Conservation (phyloP, 306 rosid species). For the Hylodesmum podocarpum region DNA sequence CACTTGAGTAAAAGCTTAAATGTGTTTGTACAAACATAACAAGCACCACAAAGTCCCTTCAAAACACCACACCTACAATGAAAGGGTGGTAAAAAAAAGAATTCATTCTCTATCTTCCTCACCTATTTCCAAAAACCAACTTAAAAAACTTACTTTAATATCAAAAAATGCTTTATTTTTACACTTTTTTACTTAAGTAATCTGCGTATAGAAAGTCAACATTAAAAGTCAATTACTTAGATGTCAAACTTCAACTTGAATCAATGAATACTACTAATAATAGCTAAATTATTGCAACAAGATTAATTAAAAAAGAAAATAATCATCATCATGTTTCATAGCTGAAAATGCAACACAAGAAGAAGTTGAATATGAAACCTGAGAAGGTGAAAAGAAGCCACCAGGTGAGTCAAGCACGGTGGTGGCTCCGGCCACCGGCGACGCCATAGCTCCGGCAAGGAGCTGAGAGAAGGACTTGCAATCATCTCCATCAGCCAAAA, state of each 20-base stretch:
- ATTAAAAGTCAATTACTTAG: background rate
- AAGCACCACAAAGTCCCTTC: background rate
- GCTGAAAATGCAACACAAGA: background rate
- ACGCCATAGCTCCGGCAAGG: conserved; percentile 71
- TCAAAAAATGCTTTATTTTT: too few relatives aligned
- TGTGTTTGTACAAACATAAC: background rate
- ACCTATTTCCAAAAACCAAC: background rate
- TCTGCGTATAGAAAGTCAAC: background rate
- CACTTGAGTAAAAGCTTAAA: background rate
- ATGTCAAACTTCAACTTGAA: background rate
- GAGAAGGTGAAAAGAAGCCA: conserved; percentile 53
- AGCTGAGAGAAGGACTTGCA: conserved; percentile 83
- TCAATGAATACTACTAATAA: background rate
- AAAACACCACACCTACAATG: background rate
- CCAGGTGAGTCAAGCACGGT: conserved; percentile 48
- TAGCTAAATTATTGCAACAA: background rate
- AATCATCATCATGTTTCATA: background rate
- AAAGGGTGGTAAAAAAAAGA: background rate
- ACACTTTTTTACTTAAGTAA: background rate
- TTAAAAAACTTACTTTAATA: background rate
- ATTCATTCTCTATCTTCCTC: background rate
- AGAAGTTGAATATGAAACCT: conserved; percentile 40
- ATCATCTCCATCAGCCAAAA: conserved; percentile 59
- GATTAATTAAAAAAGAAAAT: background rate
- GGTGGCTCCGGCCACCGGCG: conserved; percentile 43